Percentiles rank a stretch among this genome's conserved stretches.
Conservation (phyloP, 495 filamentous ascomycete species). For the Apodospora peruviana region DNA sequence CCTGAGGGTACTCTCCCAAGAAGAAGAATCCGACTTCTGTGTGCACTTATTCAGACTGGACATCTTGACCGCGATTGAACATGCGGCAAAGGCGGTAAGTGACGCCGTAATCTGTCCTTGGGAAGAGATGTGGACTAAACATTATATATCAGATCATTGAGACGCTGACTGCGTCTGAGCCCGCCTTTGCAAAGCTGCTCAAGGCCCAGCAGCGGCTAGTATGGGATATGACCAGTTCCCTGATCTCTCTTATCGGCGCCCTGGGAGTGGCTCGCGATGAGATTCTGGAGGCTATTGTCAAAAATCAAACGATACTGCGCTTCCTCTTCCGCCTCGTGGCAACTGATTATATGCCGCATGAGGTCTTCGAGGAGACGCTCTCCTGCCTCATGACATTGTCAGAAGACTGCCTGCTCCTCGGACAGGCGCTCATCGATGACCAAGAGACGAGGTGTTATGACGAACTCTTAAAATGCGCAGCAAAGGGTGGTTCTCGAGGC, state of each 20-base stretch:
- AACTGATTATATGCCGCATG: slow-evolving; percentile 22
- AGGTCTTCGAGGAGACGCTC: slow-evolving; percentile 38
- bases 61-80: slow-evolving; percentile 48
- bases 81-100: slow-evolving; percentile 46
- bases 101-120: neutral
- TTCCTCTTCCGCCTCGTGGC: slow-evolving; percentile 47
- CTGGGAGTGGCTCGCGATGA: slow-evolving; percentile 50
- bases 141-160: slow-evolving; percentile 32
- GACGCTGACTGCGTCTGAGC: slow-evolving; percentile 31
- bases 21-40: slow-evolving; percentile 57
- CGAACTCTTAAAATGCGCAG: slow-evolving; percentile 29
- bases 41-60: slow-evolving; percentile 56
- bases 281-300: slow-evolving; percentile 44
- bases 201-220: slow-evolving; percentile 44
- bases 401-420: slow-evolving; percentile 47
- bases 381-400: slow-evolving; percentile 49
- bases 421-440: slow-evolving; percentile 36
- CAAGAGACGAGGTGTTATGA: slow-evolving; percentile 31
- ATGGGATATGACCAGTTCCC: slow-evolving; percentile 44
- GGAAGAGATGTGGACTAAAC: neutral
- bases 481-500: slow-evolving; percentile 26
- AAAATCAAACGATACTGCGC: slow-evolving; percentile 36
- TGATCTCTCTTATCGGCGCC: slow-evolving; percentile 38
- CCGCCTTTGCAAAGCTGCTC: slow-evolving; percentile 33
- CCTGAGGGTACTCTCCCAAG: slow-evolving; percentile 49